Evolutionary conservation across 257 asterid species (phyloP), one percentile per base, ranked within the genome.

Genomic region (Nicotiana tomentosiformis): DNA sequence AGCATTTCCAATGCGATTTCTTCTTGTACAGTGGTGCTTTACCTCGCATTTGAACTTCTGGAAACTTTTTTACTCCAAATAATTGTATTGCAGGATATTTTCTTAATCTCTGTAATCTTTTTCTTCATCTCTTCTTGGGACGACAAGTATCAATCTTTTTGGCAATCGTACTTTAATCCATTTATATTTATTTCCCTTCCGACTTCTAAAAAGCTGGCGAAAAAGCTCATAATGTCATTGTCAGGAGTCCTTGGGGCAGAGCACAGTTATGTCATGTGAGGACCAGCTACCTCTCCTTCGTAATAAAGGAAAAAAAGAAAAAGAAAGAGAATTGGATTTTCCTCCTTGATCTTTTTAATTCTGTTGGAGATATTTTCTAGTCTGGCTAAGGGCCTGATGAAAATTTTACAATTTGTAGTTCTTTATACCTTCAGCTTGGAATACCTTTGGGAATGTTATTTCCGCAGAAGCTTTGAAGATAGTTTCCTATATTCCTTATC

Each of bases 311-410:
- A 74, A 49, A 49, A 49, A 12, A 12, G 17, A 14, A 14, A 11
- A 72, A 14, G 61, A 72, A 72, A 46, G 39, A 74, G 79, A 74
- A 74, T 74, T 49, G 61, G 46, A 74, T 74, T 23, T 49, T 76
- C 46, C 80, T 51, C 16, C 64, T 76, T 51, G 43, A 29, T 51
- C 80, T 51, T 51, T 29, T 76, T 32, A 29, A 15, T 51, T 51
- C 80, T 51, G 43, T 51, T 51, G 62, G 80, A 49, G 80, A 26
- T 76, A 51, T 51, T 76, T 76, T 76, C 80, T 49, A 15, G 39
- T 51, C 26, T 15, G 43, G 17, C 26, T 51, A 15, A 51, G 62
- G 64, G 64, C 64, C 64, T 51, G 16, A 4, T 15, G 80, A 51
- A 76, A 51, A 7, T 39, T 51, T 49, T 51, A 14, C 80, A 51